A percentile compares a stretch with the other conserved stretches of the same genome.
Conservation (phyloP, 129 eudicot genomes). For the carrot (Daucus carota) region DNA sequence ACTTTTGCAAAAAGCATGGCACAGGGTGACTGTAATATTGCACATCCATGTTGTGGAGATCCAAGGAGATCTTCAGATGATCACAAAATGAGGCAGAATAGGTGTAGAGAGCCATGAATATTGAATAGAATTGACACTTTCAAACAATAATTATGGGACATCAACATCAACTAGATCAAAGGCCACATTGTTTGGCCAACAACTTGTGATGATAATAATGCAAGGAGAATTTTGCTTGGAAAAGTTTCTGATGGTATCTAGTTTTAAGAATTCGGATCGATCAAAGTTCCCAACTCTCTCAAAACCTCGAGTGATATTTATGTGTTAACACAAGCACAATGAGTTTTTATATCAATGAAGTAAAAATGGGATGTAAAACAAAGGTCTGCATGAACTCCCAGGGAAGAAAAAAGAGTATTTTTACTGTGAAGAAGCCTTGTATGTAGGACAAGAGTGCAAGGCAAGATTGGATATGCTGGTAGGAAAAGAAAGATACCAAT, state of each 20-base stretch:
- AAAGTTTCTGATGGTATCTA: too few species aligned
- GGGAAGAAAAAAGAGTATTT: not conserved
- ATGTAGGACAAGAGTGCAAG: not conserved
- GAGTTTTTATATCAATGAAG: too few species aligned
- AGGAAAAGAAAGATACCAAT: not conserved
- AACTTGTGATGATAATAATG: not conserved
- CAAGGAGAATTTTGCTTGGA: too few species aligned
- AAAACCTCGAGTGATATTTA: not conserved
- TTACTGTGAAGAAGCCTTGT: not conserved
- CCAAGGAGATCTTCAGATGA: not conserved
- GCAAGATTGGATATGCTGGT: slow-evolving; percentile 1
- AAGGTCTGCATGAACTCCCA: not conserved
- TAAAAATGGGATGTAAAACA: not conserved
- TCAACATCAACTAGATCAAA: not conserved
- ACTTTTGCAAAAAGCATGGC: not conserved
- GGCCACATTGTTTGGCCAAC: not conserved
- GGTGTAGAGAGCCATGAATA: not conserved
- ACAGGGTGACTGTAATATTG: not conserved
- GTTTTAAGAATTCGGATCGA: too few species aligned
- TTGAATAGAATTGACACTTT: not conserved
- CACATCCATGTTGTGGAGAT: not conserved
- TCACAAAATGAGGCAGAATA: not conserved
- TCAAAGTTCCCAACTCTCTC: not conserved
- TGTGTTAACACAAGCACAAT: not conserved
- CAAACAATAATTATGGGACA: not conserved